Base-by-base conservation (phyloP, 257 asterid genomes). In the Solanum sitiens region DNA sequence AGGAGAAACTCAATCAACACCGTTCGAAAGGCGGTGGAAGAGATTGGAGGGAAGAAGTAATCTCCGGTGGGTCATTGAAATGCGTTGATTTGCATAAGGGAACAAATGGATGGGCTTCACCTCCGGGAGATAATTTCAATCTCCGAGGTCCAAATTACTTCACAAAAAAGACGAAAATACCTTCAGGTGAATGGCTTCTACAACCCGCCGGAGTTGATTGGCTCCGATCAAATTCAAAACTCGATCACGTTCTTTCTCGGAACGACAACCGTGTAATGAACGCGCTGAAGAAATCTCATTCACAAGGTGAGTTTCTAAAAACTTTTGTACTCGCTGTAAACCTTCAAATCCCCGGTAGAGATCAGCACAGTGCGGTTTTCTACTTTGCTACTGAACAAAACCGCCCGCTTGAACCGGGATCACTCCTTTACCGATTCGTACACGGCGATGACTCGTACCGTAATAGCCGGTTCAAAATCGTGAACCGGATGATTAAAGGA, bases 31-130 rank as follows among this genome's bases (percentile, higher is more conserved):
- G 72, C 30, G 87, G 71, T n/a, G 70, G 42, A 3, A 88, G 89
- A 30, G 93, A 91, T 61, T 96, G 99, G 98, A 92, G 94, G 82
- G 91, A 93, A 50, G 96, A 92, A 87, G 91, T 93, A 13, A 92
- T 95, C 75, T 50, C 11, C 91, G 93, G 94, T 42, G 99, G 99
- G 85, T 95, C 99, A 20, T 87, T 95, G 50, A 93, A 91, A 86
- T 95, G 91, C 88, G 98, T 95, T 12, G 98, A 95, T 89, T 93
- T 93, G 86, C 88, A 89, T 53, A 90, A 88, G 15, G 99, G 98
- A 86, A 61, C 95, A 88, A 96, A 95, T 91, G 99, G 99, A 44
- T 96, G 99, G 99, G 98, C 98, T 7, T 94, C 98, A 35, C 98
- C 98, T 4, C 98, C 98, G 0, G 98, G 98, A 1, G 96, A 95